A percentile compares a stretch with the other conserved stretches of the same genome.
Evolutionary conservation across 78 protist species (phyloP).

Genomic region (Bodo saltans): DNA sequence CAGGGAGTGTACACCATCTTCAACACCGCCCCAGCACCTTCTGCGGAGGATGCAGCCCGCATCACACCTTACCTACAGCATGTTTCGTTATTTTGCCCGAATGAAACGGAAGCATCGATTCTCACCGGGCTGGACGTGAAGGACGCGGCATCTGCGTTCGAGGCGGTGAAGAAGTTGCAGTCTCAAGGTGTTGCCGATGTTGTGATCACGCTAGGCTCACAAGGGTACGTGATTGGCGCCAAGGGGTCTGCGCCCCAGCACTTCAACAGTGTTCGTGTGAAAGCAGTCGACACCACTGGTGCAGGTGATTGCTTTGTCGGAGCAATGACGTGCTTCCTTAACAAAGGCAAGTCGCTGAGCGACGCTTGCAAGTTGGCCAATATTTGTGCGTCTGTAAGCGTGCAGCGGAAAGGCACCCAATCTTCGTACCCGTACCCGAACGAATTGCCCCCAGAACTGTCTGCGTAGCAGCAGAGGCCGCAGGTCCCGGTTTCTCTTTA

Average conservation of each 20-base stretch:
- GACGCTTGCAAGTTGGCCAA: conserved; percentile 18
- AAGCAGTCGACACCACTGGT: conserved; percentile 44
- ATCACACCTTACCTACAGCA: not conserved
- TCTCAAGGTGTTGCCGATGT: not conserved
- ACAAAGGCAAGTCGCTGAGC: not conserved
- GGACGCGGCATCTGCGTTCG: not conserved
- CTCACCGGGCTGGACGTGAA: conserved; percentile 1
- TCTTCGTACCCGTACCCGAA: conserved; percentile 2
- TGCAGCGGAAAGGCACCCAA: conserved; percentile 31
- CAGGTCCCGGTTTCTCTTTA: too few relatives aligned
- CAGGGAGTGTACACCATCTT: conserved; percentile 10
- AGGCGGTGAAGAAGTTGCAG: not conserved
- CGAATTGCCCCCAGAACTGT: too few relatives aligned
- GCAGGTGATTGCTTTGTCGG: conserved; percentile 50
- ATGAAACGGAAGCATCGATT: conserved; percentile 36
- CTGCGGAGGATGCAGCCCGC: not conserved
- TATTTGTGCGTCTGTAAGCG: conserved; percentile 13
- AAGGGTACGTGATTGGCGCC: not conserved
- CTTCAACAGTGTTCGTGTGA: not conserved
- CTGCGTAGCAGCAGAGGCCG: too few relatives aligned
- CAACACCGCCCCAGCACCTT: conserved; percentile 44
- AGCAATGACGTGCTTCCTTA: conserved; percentile 5
- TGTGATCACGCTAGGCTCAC: conserved; percentile 29
- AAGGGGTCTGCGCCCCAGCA: not conserved
- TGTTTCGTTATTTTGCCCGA: conserved; percentile 8